phyloP scores from a whole-genome alignment of 331 rosid species.

The Stylosanthes scabra region DNA sequence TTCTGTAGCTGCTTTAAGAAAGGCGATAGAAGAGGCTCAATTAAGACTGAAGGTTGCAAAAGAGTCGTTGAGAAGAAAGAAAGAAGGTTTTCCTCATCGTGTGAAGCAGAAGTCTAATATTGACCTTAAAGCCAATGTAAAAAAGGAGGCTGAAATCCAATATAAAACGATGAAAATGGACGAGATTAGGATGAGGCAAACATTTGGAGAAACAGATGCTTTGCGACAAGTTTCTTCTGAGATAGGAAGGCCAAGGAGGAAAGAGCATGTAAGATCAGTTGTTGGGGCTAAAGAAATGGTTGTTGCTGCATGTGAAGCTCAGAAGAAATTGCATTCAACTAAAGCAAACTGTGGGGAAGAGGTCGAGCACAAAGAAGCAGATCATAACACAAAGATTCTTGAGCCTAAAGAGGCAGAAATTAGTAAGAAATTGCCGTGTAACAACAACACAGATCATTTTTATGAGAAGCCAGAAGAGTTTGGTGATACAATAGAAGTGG shows the following conservation, averaged over 20 bases:
- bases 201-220: constrained; percentile 46
- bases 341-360: constrained; percentile 47
- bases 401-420: constrained; percentile 47
- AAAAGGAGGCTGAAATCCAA: constrained; percentile 41
- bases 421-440: constrained; percentile 13
- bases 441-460: constrained; percentile 28
- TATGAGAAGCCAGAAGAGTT: constrained; percentile 50
- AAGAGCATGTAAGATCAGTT: constrained; percentile 47
- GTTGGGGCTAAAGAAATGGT: constrained; percentile 25
- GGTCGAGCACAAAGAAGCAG: constrained; percentile 50
- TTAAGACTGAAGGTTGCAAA: constrained; percentile 72
- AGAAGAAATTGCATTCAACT: constrained; percentile 44
- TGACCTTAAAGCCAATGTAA: constrained; percentile 47
- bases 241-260: constrained; percentile 43
- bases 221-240: constrained; percentile 45
- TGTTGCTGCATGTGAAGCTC: constrained; percentile 42
- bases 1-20: constrained; percentile 84
- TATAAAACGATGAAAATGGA: constrained; percentile 39
- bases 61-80: constrained; percentile 81
- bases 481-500: constrained; percentile 44
- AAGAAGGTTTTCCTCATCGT: constrained; percentile 60
- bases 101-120: constrained; percentile 52
- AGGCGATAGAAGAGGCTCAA: constrained; percentile 96
- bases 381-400: constrained; percentile 41
- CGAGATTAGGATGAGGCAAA: constrained; percentile 50